phyloP scores from a whole-genome alignment of 345 rosid genomes.

The Odontarrhena argentea region DNA sequence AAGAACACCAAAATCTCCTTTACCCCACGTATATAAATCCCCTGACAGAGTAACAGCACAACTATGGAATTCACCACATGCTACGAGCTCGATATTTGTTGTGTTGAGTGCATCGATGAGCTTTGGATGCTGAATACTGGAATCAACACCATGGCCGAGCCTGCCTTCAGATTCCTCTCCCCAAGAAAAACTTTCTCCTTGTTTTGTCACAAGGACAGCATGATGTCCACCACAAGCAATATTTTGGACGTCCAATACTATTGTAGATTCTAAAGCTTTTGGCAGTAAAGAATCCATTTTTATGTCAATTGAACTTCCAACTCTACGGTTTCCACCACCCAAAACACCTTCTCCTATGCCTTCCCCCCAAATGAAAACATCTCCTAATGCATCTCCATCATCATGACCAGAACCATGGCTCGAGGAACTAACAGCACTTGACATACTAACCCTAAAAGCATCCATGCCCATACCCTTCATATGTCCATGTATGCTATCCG shows the following conservation, averaged over 20 bases:
- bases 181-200: slow-evolving; percentile 60
- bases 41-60: slow-evolving; percentile 73
- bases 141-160: slow-evolving; percentile 73
- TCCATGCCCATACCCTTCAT: slow-evolving; percentile 73
- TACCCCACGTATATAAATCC: slow-evolving; percentile 72
- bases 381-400: slow-evolving; percentile 54
- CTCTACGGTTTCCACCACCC: slow-evolving; percentile 42
- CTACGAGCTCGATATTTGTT: slow-evolving; percentile 55
- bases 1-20: slow-evolving; percentile 63
- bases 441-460: slow-evolving; percentile 93
- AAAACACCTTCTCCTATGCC: slow-evolving; percentile 47
- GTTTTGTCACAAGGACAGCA: slow-evolving; percentile 56
- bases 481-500: slow-evolving; percentile 87
- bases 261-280: slow-evolving; percentile 52
- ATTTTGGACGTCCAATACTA: slow-evolving; percentile 52
- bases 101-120: slow-evolving; percentile 54
- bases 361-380: slow-evolving; percentile 64
- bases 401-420: slow-evolving; percentile 55
- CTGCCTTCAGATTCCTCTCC: slow-evolving; percentile 67
- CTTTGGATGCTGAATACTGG: slow-evolving; percentile 60
- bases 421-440: slow-evolving; percentile 72
- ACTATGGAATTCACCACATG: slow-evolving; percentile 74
- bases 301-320: slow-evolving; percentile 39
- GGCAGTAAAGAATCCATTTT: slow-evolving; percentile 53
- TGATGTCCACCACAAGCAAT: slow-evolving; percentile 60